phyloP scores from a whole-genome alignment of 2,329 filamentous ascomycete species.

The Penicillium sp. region DNA sequence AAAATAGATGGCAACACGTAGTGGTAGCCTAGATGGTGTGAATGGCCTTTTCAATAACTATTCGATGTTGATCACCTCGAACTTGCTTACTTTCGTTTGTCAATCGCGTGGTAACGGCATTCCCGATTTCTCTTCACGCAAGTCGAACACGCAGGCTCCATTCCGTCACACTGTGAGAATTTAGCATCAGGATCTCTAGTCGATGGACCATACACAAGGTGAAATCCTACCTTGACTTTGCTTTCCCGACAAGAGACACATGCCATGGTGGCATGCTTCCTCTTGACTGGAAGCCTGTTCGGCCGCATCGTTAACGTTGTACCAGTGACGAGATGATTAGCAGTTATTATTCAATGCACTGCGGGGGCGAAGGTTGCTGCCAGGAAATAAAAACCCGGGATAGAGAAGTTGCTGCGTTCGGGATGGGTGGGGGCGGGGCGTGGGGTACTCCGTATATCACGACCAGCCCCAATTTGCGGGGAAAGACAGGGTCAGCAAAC shows the following conservation, averaged over 20 bases:
- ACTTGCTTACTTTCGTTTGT: neutral
- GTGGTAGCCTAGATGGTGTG: neutral
- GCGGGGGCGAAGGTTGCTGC: too few relatives aligned
- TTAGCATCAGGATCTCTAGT: too few relatives aligned
- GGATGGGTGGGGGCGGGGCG: too few relatives aligned
- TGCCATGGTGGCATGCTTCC: constrained; percentile 25
- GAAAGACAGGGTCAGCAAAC: too few relatives aligned
- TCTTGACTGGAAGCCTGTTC: neutral
- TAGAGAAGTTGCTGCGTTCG: too few relatives aligned
- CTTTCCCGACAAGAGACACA: constrained; percentile 37
- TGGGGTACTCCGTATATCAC: too few relatives aligned
- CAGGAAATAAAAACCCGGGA: too few relatives aligned
- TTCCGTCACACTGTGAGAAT: neutral
- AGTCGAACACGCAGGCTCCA: neutral
- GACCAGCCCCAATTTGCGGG: too few relatives aligned
- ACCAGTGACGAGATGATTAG: neutral
- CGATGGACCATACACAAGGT: neutral
- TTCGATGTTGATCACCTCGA: neutral
- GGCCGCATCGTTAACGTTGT: neutral
- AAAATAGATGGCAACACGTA: neutral
- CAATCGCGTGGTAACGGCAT: neutral
- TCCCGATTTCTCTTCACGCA: neutral
- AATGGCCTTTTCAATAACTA: too few relatives aligned
- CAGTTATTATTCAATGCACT: neutral
- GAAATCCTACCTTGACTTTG: constrained; percentile 37